Base-by-base conservation (phyloP, 164 flowering plant species). In the Kalanchoe fedtschenkoi region DNA sequence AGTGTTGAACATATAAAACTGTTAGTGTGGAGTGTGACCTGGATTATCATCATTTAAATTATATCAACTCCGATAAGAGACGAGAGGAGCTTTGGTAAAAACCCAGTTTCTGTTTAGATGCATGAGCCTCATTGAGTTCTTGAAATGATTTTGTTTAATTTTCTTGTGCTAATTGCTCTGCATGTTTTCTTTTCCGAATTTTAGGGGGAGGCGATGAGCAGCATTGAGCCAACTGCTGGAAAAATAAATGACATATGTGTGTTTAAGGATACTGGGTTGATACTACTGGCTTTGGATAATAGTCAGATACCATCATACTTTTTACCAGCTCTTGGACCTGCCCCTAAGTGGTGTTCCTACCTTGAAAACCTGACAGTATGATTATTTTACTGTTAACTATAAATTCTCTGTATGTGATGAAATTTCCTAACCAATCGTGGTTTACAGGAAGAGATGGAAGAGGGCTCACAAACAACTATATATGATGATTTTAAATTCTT, bases 381-480 rank as follows among this genome's bases (percentile, higher is more conserved):
- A 51, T 47, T 19, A 26, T 58, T 33, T 2, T 58, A 17, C 6
- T 33, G 39, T 58, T 58, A 19, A 58, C 19, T 16, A 9, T 33
- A 4, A 2, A 15, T 34, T 34, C 28, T 4, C 9, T 2, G 4
- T 19, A 33, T 51, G 16, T 51, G 15, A 51, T 6, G 28, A 6
- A 3, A 22, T 47, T 6, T 13, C 26, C 16, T 1, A 10, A 10
- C 21, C 4, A 26, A 26, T 51, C 32, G 3, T 14, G 21, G 29
- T 46, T 75, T 68, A 61, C 79, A 93, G 98, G 98, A 93, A 72
- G 98, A 90, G 71, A 71, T 93, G 67, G 96, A 89, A 77, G 97
- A 88, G 74, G 76, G 67, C 73, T 80, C 83, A 61, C 76, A 90
- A 68, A 81, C 91, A 56, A 75, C 80, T 62, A 81, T 86, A 56